These are phyloP conservation scores for Diaporthe amygdali DNA, from an alignment of 2,329 filamentous ascomycete species.

Conservation along the genomic window DNA sequence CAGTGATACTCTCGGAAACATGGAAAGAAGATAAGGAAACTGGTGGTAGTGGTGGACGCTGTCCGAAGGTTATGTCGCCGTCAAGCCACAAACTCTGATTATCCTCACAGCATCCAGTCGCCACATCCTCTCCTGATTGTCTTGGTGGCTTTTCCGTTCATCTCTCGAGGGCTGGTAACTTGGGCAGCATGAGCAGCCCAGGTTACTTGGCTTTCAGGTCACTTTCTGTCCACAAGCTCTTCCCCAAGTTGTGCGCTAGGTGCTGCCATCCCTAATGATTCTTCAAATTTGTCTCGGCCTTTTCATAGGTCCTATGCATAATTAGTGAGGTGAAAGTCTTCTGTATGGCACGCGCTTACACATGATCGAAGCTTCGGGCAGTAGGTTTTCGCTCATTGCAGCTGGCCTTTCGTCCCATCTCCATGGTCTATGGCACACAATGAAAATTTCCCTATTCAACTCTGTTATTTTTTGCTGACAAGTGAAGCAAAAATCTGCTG, in stretches of 20 bases:
- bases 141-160: not conserved
- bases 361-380: not conserved
- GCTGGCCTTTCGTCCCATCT: not conserved
- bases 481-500: not conserved
- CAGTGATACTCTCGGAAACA: not conserved
- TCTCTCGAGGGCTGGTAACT: not conserved
- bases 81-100: not conserved
- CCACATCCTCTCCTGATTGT: too few species aligned
- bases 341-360: not conserved
- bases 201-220: not conserved
- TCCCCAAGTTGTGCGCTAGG: too few species aligned
- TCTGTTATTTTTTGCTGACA: not conserved
- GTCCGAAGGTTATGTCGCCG: not conserved
- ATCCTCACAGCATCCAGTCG: not conserved
- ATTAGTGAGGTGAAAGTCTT: not conserved
- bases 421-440: not conserved
- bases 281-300: not conserved
- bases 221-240: not conserved
- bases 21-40: not conserved
- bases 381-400: not conserved
- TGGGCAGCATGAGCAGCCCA: not conserved
- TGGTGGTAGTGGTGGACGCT: not conserved
- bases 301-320: not conserved
- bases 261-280: not conserved
- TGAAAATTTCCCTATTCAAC: not conserved